Percentiles rank a stretch among this genome's conserved stretches.
Conservation (phyloP, 1,284 basidiomycete genomes). For the Thelephora terrestris region DNA sequence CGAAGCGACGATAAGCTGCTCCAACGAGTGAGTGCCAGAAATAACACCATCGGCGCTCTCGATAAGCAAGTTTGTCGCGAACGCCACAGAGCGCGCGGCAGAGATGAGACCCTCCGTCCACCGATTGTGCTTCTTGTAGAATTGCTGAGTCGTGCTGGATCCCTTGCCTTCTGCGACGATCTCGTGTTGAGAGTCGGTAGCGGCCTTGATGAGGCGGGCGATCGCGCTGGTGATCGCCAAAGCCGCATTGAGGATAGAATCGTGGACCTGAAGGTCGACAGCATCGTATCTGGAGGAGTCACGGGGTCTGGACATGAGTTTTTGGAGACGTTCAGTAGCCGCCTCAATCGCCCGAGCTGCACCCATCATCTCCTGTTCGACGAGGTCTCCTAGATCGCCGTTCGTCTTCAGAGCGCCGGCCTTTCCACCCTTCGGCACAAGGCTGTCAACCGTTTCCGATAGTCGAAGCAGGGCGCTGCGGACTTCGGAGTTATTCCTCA, state of each 20-base stretch:
- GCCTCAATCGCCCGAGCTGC: constrained; percentile 91
- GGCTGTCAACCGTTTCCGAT: constrained; percentile 77
- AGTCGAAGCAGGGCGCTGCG: constrained; percentile 76
- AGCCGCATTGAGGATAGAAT: constrained; percentile 90
- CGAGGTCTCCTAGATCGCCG: constrained; percentile 93
- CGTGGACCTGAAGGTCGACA: constrained; percentile 94
- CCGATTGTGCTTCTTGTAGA: constrained; percentile 99
- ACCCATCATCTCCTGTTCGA: constrained; percentile 93
- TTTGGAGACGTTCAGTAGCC: constrained; percentile 84
- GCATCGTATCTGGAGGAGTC: constrained; percentile 80
- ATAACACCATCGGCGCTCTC: constrained; percentile 97
- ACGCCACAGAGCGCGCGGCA: constrained; percentile 95
- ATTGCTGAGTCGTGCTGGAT: constrained; percentile 85
- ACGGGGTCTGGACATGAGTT: constrained; percentile 83
- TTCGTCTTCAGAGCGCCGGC: constrained; percentile 65
- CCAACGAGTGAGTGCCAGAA: constrained; percentile 91
- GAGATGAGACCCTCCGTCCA: constrained; percentile 99
- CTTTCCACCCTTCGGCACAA: constrained; percentile 80
- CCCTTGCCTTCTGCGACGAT: constrained; percentile 95
- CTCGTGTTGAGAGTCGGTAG: constrained; percentile 96
- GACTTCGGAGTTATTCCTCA: constrained; percentile 84
- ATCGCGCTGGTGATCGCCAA: constrained; percentile 95
- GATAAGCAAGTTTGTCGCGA: constrained; percentile 94
- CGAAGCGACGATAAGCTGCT: constrained; percentile 98
- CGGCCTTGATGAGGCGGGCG: constrained; percentile 88